Evolutionary conservation across 1,284 basidiomycete genomes (phyloP).

Genomic region (Boletus hoseneyae): DNA sequence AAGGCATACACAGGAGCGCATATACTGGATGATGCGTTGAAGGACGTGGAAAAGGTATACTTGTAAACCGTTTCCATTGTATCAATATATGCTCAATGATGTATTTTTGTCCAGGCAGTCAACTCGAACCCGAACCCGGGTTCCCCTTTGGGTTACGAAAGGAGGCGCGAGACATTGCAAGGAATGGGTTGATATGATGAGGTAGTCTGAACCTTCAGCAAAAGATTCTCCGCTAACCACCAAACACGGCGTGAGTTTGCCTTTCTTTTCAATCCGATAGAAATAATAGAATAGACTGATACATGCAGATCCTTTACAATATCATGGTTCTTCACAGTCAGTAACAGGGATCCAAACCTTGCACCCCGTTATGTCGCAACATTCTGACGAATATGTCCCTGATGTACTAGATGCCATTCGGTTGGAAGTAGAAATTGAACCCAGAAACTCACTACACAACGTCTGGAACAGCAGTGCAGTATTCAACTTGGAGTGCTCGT

Average conservation of each 20-base stretch:
- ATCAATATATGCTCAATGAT: not conserved
- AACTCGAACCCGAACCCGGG: slow-evolving; percentile 4
- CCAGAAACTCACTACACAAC: not conserved
- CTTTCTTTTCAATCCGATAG: not conserved
- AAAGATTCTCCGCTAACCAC: not conserved
- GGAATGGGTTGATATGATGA: slow-evolving; percentile 5
- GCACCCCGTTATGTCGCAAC: not conserved
- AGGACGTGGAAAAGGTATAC: slow-evolving; percentile 9
- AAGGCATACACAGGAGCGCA: not conserved
- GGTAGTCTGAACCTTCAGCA: not conserved
- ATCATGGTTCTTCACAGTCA: not conserved
- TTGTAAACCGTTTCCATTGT: not conserved
- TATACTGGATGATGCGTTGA: slow-evolving; percentile 2
- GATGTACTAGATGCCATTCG: not conserved
- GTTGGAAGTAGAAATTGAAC: not conserved
- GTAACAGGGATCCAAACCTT: not conserved
- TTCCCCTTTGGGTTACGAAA: slow-evolving; percentile 4
- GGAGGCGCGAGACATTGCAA: not conserved
- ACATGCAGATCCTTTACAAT: not conserved
- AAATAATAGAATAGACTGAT: not conserved
- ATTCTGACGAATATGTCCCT: too few species aligned
- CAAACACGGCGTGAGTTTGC: not conserved
- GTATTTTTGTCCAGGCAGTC: not conserved
- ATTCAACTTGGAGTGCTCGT: not conserved
- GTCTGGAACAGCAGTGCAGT: not conserved